A percentile compares a stretch with the other conserved stretches of the same genome.
These are phyloP conservation scores for Hyphodiscus hymeniophilus DNA, from an alignment of 495 filamentous ascomycete species.

Conservation along the genomic window DNA sequence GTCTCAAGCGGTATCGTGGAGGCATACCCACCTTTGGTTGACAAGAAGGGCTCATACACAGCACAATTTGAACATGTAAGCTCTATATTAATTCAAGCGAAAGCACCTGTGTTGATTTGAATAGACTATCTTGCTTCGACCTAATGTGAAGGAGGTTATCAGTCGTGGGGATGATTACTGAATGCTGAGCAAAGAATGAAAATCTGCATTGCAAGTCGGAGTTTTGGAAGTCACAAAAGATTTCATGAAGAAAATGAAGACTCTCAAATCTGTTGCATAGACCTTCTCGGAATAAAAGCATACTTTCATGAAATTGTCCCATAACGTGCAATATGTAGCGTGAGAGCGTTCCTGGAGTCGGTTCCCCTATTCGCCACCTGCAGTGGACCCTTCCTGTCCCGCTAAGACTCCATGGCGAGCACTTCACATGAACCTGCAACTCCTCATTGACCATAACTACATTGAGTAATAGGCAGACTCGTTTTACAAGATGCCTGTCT, in stretches of 20 bases:
- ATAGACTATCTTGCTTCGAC: conserved; percentile 79
- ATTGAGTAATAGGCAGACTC: conserved; percentile 4
- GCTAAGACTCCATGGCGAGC: too few relatives aligned
- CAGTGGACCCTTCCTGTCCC: too few relatives aligned
- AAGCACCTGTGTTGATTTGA: neutral
- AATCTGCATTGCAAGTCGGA: neutral
- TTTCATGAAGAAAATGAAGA: neutral
- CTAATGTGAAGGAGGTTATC: conserved; percentile 87
- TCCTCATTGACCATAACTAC: too few relatives aligned
- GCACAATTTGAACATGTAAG: conserved; percentile 93
- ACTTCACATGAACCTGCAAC: too few relatives aligned
- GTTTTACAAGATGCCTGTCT: conserved; percentile 19
- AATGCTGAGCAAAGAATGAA: neutral
- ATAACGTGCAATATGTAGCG: too few relatives aligned
- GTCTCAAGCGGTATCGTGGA: conserved; percentile 79
- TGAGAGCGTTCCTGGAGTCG: too few relatives aligned
- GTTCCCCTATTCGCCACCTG: too few relatives aligned
- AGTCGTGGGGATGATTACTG: conserved; percentile 89
- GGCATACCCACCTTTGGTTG: conserved; percentile 79
- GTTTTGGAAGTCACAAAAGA: neutral
- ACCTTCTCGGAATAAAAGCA: neutral
- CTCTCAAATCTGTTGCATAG: neutral
- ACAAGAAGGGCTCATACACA: conserved; percentile 92
- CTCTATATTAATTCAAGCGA: conserved; percentile 16
- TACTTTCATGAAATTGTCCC: neutral